phyloP scores from a whole-genome alignment of 2,329 filamentous ascomycete genomes.

The Pseudogymnoascus sp. region DNA sequence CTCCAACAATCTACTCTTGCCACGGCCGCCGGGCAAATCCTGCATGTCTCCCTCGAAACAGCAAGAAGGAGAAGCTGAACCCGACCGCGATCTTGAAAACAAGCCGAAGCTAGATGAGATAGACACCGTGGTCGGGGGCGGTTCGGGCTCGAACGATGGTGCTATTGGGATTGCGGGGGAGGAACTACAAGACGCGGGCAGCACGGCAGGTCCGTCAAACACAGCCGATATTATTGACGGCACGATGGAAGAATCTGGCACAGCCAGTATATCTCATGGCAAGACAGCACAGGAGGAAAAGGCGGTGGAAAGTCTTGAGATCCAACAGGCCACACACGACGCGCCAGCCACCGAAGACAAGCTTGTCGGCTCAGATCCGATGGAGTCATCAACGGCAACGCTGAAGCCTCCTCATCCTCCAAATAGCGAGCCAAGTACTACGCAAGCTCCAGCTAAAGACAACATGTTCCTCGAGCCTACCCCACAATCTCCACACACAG shows the following conservation, averaged over 20 bases:
- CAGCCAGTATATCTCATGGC: not conserved
- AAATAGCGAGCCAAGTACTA: not conserved
- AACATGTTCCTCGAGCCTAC: constrained; percentile 41
- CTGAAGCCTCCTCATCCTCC: constrained; percentile 23
- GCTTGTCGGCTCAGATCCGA: constrained; percentile 16
- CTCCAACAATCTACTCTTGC: not conserved
- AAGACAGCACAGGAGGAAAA: not conserved
- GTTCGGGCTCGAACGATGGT: not conserved
- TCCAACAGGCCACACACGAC: not conserved
- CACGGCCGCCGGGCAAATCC: not conserved
- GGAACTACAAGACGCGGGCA: not conserved
- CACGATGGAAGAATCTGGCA: not conserved
- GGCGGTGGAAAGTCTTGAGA: not conserved
- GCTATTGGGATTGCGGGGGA: not conserved
- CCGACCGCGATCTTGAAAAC: constrained; percentile 1
- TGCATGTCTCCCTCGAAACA: constrained; percentile 8
- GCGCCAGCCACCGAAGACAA: constrained; percentile 6
- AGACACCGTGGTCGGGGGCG: not conserved
- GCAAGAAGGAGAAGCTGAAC: constrained; percentile 8
- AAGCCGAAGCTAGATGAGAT: constrained; percentile 3
- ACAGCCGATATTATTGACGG: not conserved
- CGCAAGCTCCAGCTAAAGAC: constrained; percentile 17
- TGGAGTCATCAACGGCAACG: constrained; percentile 31
- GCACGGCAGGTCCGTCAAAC: constrained; percentile 4
- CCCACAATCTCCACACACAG: constrained; percentile 36